Percentiles rank a stretch among this genome's conserved stretches.
phyloP scores from a whole-genome alignment of 2,329 filamentous ascomycete genomes.

The Fusarium pseudoanthophilum region DNA sequence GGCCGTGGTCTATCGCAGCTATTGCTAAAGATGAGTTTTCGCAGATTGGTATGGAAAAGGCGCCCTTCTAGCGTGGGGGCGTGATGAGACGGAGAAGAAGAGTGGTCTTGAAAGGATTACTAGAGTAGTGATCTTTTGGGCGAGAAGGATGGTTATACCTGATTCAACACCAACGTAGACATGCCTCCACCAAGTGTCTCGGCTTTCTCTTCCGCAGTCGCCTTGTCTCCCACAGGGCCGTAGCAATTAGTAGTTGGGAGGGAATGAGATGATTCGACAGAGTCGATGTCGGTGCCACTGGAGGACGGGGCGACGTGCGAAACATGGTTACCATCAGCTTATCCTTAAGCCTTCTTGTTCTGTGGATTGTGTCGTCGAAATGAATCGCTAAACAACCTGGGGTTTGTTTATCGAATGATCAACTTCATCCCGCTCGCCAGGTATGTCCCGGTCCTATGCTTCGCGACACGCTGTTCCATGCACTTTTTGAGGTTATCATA shows the following conservation, averaged over 20 bases:
- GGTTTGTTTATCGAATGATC: background rate
- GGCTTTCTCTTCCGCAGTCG: background rate
- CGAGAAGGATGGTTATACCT: constrained; percentile 38
- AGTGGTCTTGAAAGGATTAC: constrained; percentile 34
- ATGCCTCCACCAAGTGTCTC: background rate
- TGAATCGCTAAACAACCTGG: background rate
- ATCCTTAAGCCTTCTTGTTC: background rate
- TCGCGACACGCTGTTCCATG: background rate
- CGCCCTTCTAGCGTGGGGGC: background rate
- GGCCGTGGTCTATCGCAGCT: background rate
- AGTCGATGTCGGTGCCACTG: background rate
- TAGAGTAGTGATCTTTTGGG: constrained; percentile 41
- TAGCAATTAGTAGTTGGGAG: background rate
- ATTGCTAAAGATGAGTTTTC: background rate
- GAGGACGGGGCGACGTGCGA: background rate
- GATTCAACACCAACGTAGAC: constrained; percentile 39
- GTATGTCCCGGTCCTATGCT: background rate
- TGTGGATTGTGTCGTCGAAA: background rate
- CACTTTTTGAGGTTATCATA: background rate
- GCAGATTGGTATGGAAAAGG: background rate
- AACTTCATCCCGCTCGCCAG: background rate
- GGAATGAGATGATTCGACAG: background rate
- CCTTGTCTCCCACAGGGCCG: background rate
- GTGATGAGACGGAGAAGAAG: constrained; percentile 24
- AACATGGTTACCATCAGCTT: background rate